These are phyloP conservation scores for Phytopythium helicoides DNA, from an alignment of 352 stramenopile species.

Conservation along the genomic window DNA sequence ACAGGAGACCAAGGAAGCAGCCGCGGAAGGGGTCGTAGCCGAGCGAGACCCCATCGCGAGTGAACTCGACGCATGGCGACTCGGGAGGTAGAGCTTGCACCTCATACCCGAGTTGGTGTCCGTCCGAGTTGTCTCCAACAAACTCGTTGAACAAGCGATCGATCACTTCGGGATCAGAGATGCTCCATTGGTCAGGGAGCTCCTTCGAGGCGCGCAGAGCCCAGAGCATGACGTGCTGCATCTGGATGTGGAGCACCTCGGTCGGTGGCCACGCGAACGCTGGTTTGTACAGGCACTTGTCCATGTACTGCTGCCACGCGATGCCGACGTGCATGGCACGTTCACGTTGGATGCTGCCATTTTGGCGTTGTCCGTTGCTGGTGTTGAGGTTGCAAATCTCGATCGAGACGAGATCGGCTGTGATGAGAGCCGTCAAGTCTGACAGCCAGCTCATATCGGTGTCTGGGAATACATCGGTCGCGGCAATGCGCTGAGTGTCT, in stretches of 20 bases:
- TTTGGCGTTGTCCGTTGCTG: background rate
- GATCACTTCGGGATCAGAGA: slow-evolving; percentile 1
- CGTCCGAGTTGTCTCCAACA: background rate
- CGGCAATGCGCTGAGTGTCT: background rate
- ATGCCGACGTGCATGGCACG: slow-evolving; percentile 2
- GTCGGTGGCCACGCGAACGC: slow-evolving; percentile 4
- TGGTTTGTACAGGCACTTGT: slow-evolving; percentile 5
- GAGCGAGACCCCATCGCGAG: background rate
- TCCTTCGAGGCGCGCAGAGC: background rate
- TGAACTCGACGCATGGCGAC: slow-evolving; percentile 7
- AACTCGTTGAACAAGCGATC: slow-evolving; percentile 4
- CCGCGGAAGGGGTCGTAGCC: slow-evolving; percentile 5
- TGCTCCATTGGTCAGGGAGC: background rate
- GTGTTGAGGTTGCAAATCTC: background rate
- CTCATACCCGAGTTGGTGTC: background rate
- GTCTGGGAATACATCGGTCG: background rate
- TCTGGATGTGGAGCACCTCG: background rate
- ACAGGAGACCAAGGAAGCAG: slow-evolving; percentile 7
- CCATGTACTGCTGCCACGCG: slow-evolving; percentile 7
- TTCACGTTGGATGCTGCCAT: background rate
- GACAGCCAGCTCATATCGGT: background rate
- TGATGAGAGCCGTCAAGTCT: slow-evolving; percentile 1
- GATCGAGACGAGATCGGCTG: background rate
- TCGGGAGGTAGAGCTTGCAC: slow-evolving; percentile 1
- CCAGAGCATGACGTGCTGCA: slow-evolving; percentile 5